phyloP scores from a whole-genome alignment of 306 rosid species.

The Rosa multiflora region DNA sequence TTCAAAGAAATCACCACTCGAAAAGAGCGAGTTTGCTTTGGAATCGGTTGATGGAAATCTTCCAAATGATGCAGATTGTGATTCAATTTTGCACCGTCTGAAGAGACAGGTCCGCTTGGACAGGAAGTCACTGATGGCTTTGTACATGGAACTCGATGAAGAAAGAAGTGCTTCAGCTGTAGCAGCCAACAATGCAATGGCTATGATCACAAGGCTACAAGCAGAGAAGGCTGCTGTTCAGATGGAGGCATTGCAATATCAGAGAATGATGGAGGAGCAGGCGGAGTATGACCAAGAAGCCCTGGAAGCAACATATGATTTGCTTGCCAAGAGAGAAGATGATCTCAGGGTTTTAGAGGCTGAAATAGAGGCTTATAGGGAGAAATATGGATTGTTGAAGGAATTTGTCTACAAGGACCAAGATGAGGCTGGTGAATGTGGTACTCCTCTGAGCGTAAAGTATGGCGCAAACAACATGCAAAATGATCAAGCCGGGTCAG shows the following conservation, averaged over 20 bases:
- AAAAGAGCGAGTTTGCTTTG: slow-evolving; percentile 46
- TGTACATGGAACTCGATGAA: slow-evolving; percentile 93
- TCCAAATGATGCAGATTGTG: slow-evolving; percentile 43
- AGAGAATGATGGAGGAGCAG: slow-evolving; percentile 98
- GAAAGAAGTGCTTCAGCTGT: slow-evolving; percentile 93
- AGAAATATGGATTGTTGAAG: slow-evolving; percentile 48
- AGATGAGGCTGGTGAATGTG: slow-evolving; percentile 26
- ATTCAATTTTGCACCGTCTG: slow-evolving; percentile 48
- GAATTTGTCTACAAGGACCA: slow-evolving; percentile 32
- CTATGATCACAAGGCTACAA: slow-evolving; percentile 93
- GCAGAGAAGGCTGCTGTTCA: slow-evolving; percentile 92
- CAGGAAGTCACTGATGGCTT: slow-evolving; percentile 69
- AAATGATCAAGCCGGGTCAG: slow-evolving; percentile 29
- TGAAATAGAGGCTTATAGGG: slow-evolving; percentile 64
- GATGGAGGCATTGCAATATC: slow-evolving; percentile 96
- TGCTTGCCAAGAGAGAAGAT: slow-evolving; percentile 72
- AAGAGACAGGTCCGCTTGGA: slow-evolving; percentile 74
- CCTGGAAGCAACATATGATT: slow-evolving; percentile 60
- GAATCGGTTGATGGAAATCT: slow-evolving; percentile 42
- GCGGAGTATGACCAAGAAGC: slow-evolving; percentile 95
- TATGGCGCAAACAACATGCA: slow-evolving; percentile 7
- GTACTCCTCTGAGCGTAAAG: slow-evolving; percentile 31
- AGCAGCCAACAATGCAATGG: slow-evolving; percentile 99
- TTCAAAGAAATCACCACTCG: slow-evolving; percentile 52
- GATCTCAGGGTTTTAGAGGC: slow-evolving; percentile 55